These are phyloP conservation scores for Gloeostereum incarnatum DNA, from an alignment of 768 basidiomycete species.

Conservation along the genomic window DNA sequence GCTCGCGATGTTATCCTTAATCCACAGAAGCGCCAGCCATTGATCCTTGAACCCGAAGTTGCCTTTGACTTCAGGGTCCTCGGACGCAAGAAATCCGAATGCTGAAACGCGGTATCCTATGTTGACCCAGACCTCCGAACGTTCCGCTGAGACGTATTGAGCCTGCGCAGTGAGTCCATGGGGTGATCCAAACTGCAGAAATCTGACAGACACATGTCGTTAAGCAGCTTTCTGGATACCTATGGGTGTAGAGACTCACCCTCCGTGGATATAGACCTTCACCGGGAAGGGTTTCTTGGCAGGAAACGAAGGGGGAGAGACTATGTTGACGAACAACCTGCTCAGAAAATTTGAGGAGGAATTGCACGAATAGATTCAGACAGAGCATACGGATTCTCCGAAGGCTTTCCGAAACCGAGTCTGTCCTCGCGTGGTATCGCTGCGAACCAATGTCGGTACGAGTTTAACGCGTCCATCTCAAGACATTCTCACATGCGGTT, in stretches of 20 bases:
- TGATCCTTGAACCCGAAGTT: slow-evolving; percentile 85
- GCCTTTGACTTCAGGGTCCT: slow-evolving; percentile 50
- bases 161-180: slow-evolving; percentile 52
- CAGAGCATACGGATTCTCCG: slow-evolving; percentile 56
- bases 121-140: slow-evolving; percentile 67
- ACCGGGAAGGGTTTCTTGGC: slow-evolving; percentile 43
- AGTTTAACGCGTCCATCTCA: background rate
- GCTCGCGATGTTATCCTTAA: slow-evolving; percentile 51
- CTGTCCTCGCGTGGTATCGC: slow-evolving; percentile 43
- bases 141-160: slow-evolving; percentile 55
- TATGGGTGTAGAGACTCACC: slow-evolving; percentile 27
- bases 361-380: too few species aligned
- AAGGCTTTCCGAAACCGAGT: slow-evolving; percentile 57
- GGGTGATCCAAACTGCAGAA: slow-evolving; percentile 73
- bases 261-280: slow-evolving; percentile 72
- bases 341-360: background rate
- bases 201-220: slow-evolving; percentile 27
- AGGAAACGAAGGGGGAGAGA: slow-evolving; percentile 44
- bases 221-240: background rate
- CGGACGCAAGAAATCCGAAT: slow-evolving; percentile 68
- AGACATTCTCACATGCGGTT: slow-evolving; percentile 27
- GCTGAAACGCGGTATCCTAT: slow-evolving; percentile 70
- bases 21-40: slow-evolving; percentile 70
- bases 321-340: slow-evolving; percentile 61
- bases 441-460: slow-evolving; percentile 11